Percentiles rank a stretch among this genome's conserved stretches.
phyloP scores from a whole-genome alignment of 495 filamentous ascomycete genomes.

The Sordaria brevicollis region DNA sequence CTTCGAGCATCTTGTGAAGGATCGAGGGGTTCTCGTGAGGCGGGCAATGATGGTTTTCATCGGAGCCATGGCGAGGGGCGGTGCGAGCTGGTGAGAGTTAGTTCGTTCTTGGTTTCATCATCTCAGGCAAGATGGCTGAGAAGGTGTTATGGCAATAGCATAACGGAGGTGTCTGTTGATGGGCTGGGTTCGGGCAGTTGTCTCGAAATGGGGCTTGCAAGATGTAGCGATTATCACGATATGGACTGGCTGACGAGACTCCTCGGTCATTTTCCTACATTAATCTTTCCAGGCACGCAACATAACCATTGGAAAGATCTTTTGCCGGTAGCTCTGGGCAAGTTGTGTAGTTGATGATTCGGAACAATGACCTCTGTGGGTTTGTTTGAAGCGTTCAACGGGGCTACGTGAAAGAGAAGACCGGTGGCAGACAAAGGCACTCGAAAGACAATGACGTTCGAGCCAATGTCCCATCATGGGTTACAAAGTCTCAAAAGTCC shows the following conservation, averaged over 20 bases:
- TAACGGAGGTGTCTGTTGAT: not conserved
- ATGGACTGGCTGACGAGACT: no score
- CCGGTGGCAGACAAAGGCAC: no score
- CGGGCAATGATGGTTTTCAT: constrained; percentile 6
- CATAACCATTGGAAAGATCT: no score
- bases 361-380: no score
- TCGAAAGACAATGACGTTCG: no score
- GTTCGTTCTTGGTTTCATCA: not conserved
- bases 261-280: no score
- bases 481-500: not conserved
- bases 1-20: constrained; percentile 70
- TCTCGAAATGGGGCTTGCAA: not conserved
- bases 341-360: no score
- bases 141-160: not conserved
- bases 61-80: not conserved
- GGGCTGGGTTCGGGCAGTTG: not conserved
- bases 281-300: no score
- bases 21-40: constrained; percentile 23
- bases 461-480: not conserved
- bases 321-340: no score
- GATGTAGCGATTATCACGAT: not conserved
- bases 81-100: not conserved
- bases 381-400: no score
- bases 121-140: not conserved
- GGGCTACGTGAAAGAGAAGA: no score